phyloP scores from a whole-genome alignment of 2,329 filamentous ascomycete genomes.

The Periconia digitata region DNA sequence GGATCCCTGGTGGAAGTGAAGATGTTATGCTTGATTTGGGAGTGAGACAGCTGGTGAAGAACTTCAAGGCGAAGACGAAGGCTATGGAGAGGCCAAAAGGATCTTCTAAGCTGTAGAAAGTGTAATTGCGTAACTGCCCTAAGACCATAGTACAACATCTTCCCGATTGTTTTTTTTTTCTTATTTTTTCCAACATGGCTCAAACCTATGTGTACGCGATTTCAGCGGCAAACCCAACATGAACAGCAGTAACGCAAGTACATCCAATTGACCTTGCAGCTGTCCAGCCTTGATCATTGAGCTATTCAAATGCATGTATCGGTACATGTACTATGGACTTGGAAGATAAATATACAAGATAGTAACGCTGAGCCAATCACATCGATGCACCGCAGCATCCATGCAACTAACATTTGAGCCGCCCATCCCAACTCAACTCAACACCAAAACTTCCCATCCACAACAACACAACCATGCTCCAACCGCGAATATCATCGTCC shows the following conservation, averaged over 20 bases:
- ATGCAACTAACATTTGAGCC: too few relatives aligned
- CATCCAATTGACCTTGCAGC: too few relatives aligned
- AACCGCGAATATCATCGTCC: constrained; percentile 29
- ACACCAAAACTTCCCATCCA: background rate
- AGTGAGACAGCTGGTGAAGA: constrained; percentile 70
- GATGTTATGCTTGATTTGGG: constrained; percentile 73
- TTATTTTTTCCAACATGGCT: too few relatives aligned
- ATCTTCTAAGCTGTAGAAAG: constrained; percentile 48
- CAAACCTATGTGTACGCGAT: too few relatives aligned
- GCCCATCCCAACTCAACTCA: background rate
- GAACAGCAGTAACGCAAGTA: too few relatives aligned
- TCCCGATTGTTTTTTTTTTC: too few relatives aligned
- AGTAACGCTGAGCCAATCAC: background rate
- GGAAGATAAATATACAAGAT: background rate
- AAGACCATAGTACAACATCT: too few relatives aligned
- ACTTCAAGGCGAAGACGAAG: constrained; percentile 62
- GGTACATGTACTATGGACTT: too few relatives aligned
- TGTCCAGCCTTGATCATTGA: too few relatives aligned
- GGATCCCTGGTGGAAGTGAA: constrained; percentile 69
- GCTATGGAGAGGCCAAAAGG: constrained; percentile 49
- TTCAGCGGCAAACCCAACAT: too few relatives aligned
- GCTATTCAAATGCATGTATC: too few relatives aligned
- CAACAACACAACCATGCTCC: constrained; percentile 29
- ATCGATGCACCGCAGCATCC: constrained; percentile 1
- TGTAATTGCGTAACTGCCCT: too few relatives aligned